Conservation (phyloP, 2,329 filamentous ascomycete genomes). For the Aureobasidium namibiae region DNA sequence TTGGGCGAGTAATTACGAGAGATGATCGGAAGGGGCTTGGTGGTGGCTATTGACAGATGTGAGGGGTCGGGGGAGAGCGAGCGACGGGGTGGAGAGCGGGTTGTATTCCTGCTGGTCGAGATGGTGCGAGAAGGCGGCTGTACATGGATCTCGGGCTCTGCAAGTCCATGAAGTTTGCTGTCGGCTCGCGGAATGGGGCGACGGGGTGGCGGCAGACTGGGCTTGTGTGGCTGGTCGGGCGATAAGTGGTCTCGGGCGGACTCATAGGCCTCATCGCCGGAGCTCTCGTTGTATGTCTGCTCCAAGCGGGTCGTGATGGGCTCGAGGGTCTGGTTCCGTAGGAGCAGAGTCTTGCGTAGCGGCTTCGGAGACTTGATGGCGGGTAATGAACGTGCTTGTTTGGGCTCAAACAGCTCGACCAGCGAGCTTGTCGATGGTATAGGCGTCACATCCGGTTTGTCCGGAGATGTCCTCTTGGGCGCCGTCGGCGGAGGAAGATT, state of each 20-base stretch:
- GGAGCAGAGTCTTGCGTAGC: constrained; percentile 16
- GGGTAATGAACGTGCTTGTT: constrained; percentile 16
- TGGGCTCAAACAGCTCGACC: constrained; percentile 61
- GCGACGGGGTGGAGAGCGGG: constrained; percentile 1
- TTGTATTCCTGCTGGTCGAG: background rate
- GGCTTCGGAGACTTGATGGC: constrained; percentile 33
- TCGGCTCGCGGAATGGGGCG: constrained; percentile 19
- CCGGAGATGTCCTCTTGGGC: background rate
- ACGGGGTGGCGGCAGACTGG: constrained; percentile 28
- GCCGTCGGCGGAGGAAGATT: background rate
- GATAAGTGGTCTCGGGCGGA: constrained; percentile 17
- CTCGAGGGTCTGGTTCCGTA: constrained; percentile 3
- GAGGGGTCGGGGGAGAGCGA: constrained; percentile 25
- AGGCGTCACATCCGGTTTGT: constrained; percentile 44
- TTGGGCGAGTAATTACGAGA: constrained; percentile 59
- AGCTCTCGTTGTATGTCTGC: constrained; percentile 15
- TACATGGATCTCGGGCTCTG: background rate
- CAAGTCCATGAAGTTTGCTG: background rate
- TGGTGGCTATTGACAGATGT: constrained; percentile 25
- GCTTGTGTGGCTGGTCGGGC: constrained; percentile 18
- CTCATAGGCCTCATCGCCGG: constrained; percentile 19
- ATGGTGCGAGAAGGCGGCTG: constrained; percentile 3
- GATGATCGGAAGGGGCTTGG: constrained; percentile 41
- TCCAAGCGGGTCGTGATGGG: constrained; percentile 6
- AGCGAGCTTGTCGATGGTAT: constrained; percentile 57